Conservation (phyloP, 78 protist genomes). For the Cyanophora paradoxa region DNA sequence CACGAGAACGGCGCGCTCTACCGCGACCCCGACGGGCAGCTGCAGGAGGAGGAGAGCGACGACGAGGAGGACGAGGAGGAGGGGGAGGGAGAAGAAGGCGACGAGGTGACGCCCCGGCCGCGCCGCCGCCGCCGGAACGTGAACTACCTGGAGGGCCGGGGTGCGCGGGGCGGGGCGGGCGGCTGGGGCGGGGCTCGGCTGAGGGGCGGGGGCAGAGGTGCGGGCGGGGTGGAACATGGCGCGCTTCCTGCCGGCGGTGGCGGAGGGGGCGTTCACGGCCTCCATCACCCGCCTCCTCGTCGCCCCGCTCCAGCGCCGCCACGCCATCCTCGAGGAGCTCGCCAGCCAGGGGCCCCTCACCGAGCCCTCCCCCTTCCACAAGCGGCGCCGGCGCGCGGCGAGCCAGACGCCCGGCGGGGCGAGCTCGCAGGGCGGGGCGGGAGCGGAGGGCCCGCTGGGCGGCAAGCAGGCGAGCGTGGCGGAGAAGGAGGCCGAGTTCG, state of each 20-base stretch:
- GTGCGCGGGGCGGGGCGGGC: too few species aligned
- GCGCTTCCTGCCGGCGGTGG: too few species aligned
- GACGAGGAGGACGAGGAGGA: background rate
- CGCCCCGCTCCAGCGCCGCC: background rate
- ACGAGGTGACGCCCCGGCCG: background rate
- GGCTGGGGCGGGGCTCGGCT: too few species aligned
- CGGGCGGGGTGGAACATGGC: too few species aligned
- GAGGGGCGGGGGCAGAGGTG: too few species aligned
- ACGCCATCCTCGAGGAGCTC: background rate
- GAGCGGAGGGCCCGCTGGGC: background rate
- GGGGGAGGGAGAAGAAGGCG: background rate
- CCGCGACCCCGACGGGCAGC: background rate
- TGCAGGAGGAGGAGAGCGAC: background rate
- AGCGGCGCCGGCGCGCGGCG: background rate
- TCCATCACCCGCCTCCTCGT: background rate
- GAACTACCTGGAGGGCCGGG: too few species aligned
- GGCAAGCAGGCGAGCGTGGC: background rate
- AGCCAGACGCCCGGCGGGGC: background rate
- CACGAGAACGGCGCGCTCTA: too few species aligned
- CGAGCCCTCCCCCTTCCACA: background rate
- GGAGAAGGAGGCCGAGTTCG: background rate
- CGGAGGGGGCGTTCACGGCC: too few species aligned
- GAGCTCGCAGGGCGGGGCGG: background rate
- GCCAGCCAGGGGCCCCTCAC: background rate
- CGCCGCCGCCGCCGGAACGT: too few species aligned